Evolutionary conservation across 495 filamentous ascomycete species (phyloP), one percentile per base, ranked within the genome.

Genomic region (Podospora pseudocomata): DNA sequence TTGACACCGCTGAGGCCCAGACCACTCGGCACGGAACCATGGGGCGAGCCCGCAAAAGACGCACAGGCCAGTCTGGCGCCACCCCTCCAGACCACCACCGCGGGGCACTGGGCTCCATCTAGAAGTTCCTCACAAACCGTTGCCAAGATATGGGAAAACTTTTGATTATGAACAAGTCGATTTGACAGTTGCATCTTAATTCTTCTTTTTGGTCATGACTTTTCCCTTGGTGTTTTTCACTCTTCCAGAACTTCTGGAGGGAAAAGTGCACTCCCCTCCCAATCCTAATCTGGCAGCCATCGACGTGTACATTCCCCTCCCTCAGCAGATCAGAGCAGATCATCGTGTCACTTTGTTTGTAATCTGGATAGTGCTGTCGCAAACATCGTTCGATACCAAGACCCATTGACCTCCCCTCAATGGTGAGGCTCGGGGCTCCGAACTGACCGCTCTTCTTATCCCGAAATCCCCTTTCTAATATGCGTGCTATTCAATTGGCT

Each of bases 51-150:
- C 55, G 13, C 65, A 64, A 59, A 15, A 28, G 53, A 34, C 65
- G 63, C 67, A 66, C 60, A 60, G 64, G 58, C 63, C 66, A 55
- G 26, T 20, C 70, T 71, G 68, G 72, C 72, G 67, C 72, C 70
- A 74, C 66, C 57, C 57, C 39, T 49, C 39, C 15, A 49, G 13
- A 49, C 7, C 39, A 49, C 7, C 39, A 49, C 39, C 39, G 39
- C 39, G 39, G 39, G 39, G 39, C 39, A 18, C 39, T 23, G 23
- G 23, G 23, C 23, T 49, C 39, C 39, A 49, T 49, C 39, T 49
- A 49, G 39, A 49, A 49, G 39, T 11, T 16, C 39, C 39, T 49
- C 23, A 23, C 23, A 3, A 49, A 49, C 39, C 39, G 39, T 49
- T 49, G 39, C 39, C 39, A 49, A 49, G 39, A 32, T 16, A 49